Evolutionary conservation across 352 stramenopile genomes (phyloP).

Genomic region (Pythium monospermum): DNA sequence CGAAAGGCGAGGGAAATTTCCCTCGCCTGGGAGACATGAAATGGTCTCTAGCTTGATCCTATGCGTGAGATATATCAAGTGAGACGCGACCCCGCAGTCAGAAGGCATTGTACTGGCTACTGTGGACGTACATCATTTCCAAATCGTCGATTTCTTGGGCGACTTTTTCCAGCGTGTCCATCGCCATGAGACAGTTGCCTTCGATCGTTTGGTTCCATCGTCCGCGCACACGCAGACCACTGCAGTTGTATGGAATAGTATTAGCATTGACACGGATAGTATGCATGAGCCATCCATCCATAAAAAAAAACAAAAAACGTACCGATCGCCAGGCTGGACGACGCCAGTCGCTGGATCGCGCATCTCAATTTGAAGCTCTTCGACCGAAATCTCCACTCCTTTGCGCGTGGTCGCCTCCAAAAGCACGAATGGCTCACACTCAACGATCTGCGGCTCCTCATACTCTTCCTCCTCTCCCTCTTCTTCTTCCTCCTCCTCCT

Average conservation of each 20-base stretch:
- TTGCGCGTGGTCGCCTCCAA: slow-evolving; percentile 63
- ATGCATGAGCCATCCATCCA: no score
- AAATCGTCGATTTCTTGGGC: slow-evolving; percentile 62
- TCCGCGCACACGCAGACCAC: slow-evolving; percentile 48
- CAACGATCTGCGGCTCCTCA: slow-evolving; percentile 23
- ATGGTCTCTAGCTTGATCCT: slow-evolving; percentile 80
- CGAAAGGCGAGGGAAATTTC: slow-evolving; percentile 71
- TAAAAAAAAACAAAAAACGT: slow-evolving; percentile 2
- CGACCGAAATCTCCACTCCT: slow-evolving; percentile 45
- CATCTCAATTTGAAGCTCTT: slow-evolving; percentile 66
- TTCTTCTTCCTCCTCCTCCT: no score
- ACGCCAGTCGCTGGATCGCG: slow-evolving; percentile 12
- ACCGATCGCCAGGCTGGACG: slow-evolving; percentile 44
- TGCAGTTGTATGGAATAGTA: slow-evolving; percentile 22
- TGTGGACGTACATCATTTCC: slow-evolving; percentile 54
- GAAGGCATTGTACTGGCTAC: neutral
- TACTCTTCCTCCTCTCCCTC: slow-evolving; percentile 17
- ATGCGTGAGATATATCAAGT: slow-evolving; percentile 1
- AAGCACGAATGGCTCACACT: slow-evolving; percentile 35
- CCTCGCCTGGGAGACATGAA: slow-evolving; percentile 27
- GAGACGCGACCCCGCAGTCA: no score
- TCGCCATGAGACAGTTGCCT: slow-evolving; percentile 27
- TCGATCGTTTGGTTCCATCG: slow-evolving; percentile 34
- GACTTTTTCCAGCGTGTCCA: slow-evolving; percentile 33
- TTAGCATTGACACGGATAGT: no score